Evolutionary conservation across 148 eudicot genomes (phyloP).

Genomic region (Bassia scoparia): DNA sequence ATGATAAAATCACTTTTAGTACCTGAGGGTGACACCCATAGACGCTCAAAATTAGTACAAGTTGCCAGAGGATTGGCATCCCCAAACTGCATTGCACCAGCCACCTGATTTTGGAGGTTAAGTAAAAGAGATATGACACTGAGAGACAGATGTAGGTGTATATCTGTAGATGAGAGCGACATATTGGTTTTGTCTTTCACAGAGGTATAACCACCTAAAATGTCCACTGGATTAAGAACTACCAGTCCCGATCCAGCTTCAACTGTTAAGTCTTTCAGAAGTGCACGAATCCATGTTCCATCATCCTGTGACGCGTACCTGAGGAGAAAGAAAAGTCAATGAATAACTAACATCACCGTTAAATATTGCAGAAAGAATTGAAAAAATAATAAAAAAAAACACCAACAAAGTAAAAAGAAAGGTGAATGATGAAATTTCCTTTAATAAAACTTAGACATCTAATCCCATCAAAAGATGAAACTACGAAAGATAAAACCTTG

Average conservation of each 20-base stretch:
- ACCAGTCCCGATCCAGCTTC: slow-evolving; percentile 97
- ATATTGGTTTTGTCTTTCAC: slow-evolving; percentile 89
- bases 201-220: slow-evolving; percentile 91
- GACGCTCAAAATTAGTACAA: slow-evolving; percentile 78
- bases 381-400: too few relatives aligned
- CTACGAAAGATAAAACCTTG: too few relatives aligned
- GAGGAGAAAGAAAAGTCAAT: slow-evolving; percentile 1
- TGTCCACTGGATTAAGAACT: slow-evolving; percentile 84
- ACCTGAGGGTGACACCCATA: slow-evolving; percentile 93
- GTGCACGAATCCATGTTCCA: slow-evolving; percentile 85
- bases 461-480: too few relatives aligned
- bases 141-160: slow-evolving; percentile 76
- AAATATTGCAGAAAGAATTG: too few relatives aligned
- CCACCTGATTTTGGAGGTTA: slow-evolving; percentile 83
- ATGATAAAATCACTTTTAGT: neutral
- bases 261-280: slow-evolving; percentile 71
- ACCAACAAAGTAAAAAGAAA: too few relatives aligned
- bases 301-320: slow-evolving; percentile 97
- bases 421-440: too few relatives aligned
- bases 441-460: too few relatives aligned
- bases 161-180: slow-evolving; percentile 76
- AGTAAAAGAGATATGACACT: slow-evolving; percentile 85
- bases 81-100: slow-evolving; percentile 66
- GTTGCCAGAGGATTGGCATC: slow-evolving; percentile 73
- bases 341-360: too few relatives aligned